phyloP scores from a whole-genome alignment of 176 grass and related monocot genomes.

The Paspalum notatum region DNA sequence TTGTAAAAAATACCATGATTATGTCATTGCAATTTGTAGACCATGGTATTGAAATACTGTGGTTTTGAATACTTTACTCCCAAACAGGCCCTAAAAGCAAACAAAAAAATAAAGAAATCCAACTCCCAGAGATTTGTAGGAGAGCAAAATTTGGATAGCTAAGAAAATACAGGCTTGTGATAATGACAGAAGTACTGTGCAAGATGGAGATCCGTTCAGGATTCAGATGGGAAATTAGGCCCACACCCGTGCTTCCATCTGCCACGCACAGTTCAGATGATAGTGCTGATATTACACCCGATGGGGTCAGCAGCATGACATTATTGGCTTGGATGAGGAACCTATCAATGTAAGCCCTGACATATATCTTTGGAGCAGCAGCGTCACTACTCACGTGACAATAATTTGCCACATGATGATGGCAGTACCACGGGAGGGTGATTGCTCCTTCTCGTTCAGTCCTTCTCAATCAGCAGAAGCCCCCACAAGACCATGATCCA shows the following conservation, averaged over 20 bases:
- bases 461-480: constrained; percentile 45
- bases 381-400: constrained; percentile 47
- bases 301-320: constrained; percentile 49
- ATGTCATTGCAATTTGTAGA: no score
- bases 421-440: constrained; percentile 36
- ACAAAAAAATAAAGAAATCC: constrained; percentile 22
- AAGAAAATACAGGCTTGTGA: constrained; percentile 11
- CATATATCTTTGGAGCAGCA: constrained; percentile 54
- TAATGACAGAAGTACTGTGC: constrained; percentile 17
- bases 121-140: constrained; percentile 29
- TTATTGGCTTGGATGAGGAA: constrained; percentile 55
- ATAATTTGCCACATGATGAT: constrained; percentile 62
- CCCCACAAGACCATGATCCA: constrained; percentile 63
- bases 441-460: constrained; percentile 39
- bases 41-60: no score
- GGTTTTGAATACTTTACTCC: no score
- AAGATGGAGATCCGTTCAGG: constrained; percentile 14
- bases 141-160: constrained; percentile 5
- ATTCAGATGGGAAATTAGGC: constrained; percentile 33
- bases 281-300: constrained; percentile 47
- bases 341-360: constrained; percentile 45
- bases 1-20: no score
- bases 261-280: constrained; percentile 30
- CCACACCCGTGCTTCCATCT: constrained; percentile 52
- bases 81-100: no score